These are phyloP conservation scores for Imleria badia DNA, from an alignment of 768 basidiomycete species.

Conservation along the genomic window DNA sequence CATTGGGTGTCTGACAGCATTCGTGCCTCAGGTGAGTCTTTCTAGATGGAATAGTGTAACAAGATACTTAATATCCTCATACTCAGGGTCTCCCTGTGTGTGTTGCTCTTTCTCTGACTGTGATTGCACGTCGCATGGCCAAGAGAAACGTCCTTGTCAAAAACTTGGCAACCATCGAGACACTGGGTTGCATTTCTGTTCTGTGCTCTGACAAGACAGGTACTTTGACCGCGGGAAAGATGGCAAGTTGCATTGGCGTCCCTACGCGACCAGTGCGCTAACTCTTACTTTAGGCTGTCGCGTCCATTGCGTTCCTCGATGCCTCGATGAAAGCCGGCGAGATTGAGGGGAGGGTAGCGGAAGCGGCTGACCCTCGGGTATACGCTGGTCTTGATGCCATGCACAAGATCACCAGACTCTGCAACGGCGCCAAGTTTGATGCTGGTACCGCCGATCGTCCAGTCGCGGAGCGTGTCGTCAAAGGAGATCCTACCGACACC, in stretches of 20 bases:
- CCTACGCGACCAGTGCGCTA: neutral
- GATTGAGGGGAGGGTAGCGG: slow-evolving; percentile 14
- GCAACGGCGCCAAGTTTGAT: slow-evolving; percentile 57
- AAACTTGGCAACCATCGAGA: slow-evolving; percentile 53
- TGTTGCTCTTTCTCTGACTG: slow-evolving; percentile 53
- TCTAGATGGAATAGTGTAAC: neutral
- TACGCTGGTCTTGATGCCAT: slow-evolving; percentile 30
- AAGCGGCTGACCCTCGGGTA: slow-evolving; percentile 4
- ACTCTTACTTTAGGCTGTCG: slow-evolving; percentile 34
- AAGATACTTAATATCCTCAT: neutral
- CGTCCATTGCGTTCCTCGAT: slow-evolving; percentile 40
- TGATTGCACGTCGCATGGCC: slow-evolving; percentile 48
- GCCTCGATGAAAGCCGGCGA: slow-evolving; percentile 20
- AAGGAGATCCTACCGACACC: slow-evolving; percentile 53
- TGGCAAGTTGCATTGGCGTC: slow-evolving; percentile 31
- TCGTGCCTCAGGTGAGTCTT: slow-evolving; percentile 39
- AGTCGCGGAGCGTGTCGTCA: slow-evolving; percentile 35
- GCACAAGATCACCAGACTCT: slow-evolving; percentile 48
- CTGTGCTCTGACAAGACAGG: slow-evolving; percentile 57
- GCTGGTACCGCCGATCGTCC: slow-evolving; percentile 24
- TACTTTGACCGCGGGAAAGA: slow-evolving; percentile 49
- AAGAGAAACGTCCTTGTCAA: slow-evolving; percentile 48
- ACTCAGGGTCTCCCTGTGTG: slow-evolving; percentile 39
- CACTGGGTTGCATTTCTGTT: slow-evolving; percentile 50
- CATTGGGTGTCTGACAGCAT: slow-evolving; percentile 39